Base-by-base conservation (phyloP, 768 basidiomycete genomes). In the Obba rivulosa region DNA sequence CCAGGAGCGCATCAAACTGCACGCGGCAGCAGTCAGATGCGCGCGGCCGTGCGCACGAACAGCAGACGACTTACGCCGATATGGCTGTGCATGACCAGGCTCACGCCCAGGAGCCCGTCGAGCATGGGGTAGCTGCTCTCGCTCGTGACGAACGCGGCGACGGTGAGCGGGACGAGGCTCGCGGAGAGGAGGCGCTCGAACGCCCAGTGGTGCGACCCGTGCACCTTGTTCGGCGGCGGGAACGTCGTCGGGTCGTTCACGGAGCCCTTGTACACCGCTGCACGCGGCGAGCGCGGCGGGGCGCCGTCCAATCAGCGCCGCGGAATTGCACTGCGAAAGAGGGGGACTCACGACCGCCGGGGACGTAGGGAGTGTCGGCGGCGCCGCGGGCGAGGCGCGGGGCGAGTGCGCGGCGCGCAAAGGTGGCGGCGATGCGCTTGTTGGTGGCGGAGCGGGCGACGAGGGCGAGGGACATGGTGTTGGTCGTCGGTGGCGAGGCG, bases 161-260 rank as follows among this genome's bases (percentile, higher is more conserved):
- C 87, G 16, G 92, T 92, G 58, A 94, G 70, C 34, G 96, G 96
- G 14, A 99, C 80, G 57, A 98, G 80, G 13, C 81, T 71, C 0
- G 92, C 96, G 0, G 88, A 86, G 43, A 98, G 77, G 23, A 93
- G 75, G 45, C 94, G 87, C 69, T 99, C 96, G 63, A 97, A 98
- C 1, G 92, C 84, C 81, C 81, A 83, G 68, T 82, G 95, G 69
- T 96, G 84, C 2, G 92, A 93, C 43, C 96, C 95, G 59, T 94
- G 88, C 1, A 79, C 67, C 62, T 79, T 85, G 50, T 80, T 85
- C 4, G 92, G 80, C 4, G 83, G 65, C 18, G 95, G 94, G 73
- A 95, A 97, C 8, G 82, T 72, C 2, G 89, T 92, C 2, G 94
- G 88, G 65, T 99, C 96, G 69, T 99, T 98, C 51, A 92, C 93